These are phyloP conservation scores for Setomelanomma holmii DNA, from an alignment of 2,329 filamentous ascomycete species.

Conservation along the genomic window DNA sequence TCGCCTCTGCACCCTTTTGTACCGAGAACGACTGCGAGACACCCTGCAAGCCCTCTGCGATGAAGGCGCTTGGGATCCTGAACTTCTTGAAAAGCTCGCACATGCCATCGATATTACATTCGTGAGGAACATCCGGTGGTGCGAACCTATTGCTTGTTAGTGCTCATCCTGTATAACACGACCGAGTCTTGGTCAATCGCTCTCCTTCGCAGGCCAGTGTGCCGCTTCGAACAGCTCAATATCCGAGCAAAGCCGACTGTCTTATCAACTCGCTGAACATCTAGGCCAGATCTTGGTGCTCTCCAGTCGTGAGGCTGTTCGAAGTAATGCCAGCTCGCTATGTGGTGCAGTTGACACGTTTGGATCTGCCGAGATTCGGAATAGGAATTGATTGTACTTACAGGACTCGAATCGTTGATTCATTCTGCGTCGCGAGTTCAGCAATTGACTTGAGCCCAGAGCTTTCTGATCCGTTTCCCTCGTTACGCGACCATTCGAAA, in stretches of 20 bases:
- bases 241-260: too few relatives aligned
- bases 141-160: constrained; percentile 31
- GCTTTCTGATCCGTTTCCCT: constrained; percentile 13
- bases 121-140: constrained; percentile 25
- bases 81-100: constrained; percentile 26
- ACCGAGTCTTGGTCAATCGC: too few relatives aligned
- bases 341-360: too few relatives aligned
- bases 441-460: constrained; percentile 4
- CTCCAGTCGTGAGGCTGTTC: too few relatives aligned
- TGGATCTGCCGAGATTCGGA: too few relatives aligned
- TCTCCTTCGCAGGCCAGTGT: too few relatives aligned
- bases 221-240: too few relatives aligned
- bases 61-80: constrained; percentile 32
- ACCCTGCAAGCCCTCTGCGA: constrained; percentile 32
- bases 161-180: not conserved
- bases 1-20: constrained; percentile 20
- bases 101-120: constrained; percentile 12
- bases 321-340: too few relatives aligned
- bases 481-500: constrained; percentile 28
- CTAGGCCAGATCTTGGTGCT: too few relatives aligned
- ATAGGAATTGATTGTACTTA: too few relatives aligned
- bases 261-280: too few relatives aligned
- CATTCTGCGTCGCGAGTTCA: constrained; percentile 11
- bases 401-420: constrained; percentile 26
- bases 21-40: constrained; percentile 39